Evolutionary conservation across 169 alveolate species (phyloP).

Genomic region (Neospora caninum): DNA sequence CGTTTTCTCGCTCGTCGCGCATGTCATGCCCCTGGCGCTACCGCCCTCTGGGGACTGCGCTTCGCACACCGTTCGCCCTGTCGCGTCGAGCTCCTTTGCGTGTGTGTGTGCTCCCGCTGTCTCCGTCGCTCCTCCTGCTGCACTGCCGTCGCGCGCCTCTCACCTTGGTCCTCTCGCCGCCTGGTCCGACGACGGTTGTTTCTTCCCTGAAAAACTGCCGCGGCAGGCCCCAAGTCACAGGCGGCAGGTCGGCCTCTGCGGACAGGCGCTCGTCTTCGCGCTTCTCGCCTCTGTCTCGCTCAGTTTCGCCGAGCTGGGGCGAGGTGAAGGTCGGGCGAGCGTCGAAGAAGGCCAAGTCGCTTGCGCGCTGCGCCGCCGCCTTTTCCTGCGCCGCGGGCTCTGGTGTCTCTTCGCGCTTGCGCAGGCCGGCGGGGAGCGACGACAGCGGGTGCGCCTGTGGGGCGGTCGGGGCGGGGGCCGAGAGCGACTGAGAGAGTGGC

Average conservation of each 20-base stretch:
- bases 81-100: no score
- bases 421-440: not conserved
- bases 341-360: not conserved
- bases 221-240: constrained; percentile 54
- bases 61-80: no score
- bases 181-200: not conserved
- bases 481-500: not conserved
- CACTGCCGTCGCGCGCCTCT: not conserved
- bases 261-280: not conserved
- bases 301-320: not conserved
- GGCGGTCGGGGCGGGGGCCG: not conserved
- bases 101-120: no score
- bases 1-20: no score
- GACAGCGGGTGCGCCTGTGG: not conserved
- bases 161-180: constrained; percentile 35
- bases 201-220: constrained; percentile 46
- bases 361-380: not conserved
- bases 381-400: not conserved
- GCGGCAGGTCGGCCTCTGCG: not conserved
- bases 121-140: not conserved
- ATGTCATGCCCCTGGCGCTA: no score
- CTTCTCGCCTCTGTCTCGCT: not conserved
- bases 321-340: not conserved
- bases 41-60: no score
- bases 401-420: not conserved